Percentiles rank a stretch among this genome's conserved stretches.
Conservation (phyloP, 73 alveolate species). For the Paramecium sexaurelia region DNA sequence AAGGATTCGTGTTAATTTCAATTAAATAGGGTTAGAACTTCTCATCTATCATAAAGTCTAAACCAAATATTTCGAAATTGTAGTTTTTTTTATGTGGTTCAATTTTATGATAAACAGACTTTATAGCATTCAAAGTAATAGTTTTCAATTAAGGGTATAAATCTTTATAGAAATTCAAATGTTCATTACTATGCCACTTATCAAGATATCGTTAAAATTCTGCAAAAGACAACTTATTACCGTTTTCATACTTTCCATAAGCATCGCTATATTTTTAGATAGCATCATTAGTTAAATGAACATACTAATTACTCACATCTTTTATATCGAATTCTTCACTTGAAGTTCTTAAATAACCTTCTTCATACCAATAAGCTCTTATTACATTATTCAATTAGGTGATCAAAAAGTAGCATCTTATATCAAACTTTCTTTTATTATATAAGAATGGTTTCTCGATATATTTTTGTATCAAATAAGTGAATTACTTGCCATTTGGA, state of each 20-base stretch:
- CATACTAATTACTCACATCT: slow-evolving; percentile 77
- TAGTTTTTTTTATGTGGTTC: slow-evolving; percentile 73
- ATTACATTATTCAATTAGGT: slow-evolving; percentile 75
- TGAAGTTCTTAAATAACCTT: slow-evolving; percentile 87
- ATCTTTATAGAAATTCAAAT: slow-evolving; percentile 70
- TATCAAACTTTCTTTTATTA: slow-evolving; percentile 84
- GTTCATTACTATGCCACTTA: slow-evolving; percentile 45
- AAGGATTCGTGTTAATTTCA: slow-evolving; percentile 81
- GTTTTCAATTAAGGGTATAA: slow-evolving; percentile 66
- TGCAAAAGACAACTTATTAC: slow-evolving; percentile 86
- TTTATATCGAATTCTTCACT: slow-evolving; percentile 84
- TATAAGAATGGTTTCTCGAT: slow-evolving; percentile 85
- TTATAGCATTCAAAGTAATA: slow-evolving; percentile 71
- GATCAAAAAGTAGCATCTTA: slow-evolving; percentile 86
- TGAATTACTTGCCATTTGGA: slow-evolving; percentile 58
- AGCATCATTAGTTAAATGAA: slow-evolving; percentile 94
- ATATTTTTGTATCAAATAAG: slow-evolving; percentile 79
- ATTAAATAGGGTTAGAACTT: slow-evolving; percentile 74
- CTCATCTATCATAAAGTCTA: slow-evolving; percentile 80
- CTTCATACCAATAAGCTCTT: slow-evolving; percentile 89
- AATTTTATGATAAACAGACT: slow-evolving; percentile 72
- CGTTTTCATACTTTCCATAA: slow-evolving; percentile 88
- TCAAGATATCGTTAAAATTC: slow-evolving; percentile 84
- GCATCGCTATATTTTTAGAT: slow-evolving; percentile 82
- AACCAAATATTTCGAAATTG: slow-evolving; percentile 78